These are phyloP conservation scores for Salix purpurea DNA, from an alignment of 345 rosid genomes.

Conservation along the genomic window DNA sequence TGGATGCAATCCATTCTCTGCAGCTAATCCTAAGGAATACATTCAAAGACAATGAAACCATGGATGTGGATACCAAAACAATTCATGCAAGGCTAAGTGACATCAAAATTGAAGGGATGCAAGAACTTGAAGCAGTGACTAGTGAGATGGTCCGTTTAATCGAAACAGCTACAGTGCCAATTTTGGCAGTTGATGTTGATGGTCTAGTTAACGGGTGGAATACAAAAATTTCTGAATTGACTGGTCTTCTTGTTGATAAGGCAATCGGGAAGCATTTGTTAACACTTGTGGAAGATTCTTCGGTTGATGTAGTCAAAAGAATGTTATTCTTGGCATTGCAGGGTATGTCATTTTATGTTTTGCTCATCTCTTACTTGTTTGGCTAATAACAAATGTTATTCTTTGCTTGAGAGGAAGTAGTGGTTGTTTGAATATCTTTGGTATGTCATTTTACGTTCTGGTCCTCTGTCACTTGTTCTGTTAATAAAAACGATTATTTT, in stretches of 20 bases:
- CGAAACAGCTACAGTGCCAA: slow-evolving; percentile 89
- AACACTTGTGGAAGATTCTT: slow-evolving; percentile 80
- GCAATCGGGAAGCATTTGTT: slow-evolving; percentile 87
- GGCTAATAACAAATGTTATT: no score
- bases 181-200: slow-evolving; percentile 82
- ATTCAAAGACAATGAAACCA: slow-evolving; percentile 48
- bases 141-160: slow-evolving; percentile 92
- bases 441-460: slow-evolving; percentile 32
- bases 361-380: no score
- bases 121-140: slow-evolving; percentile 91
- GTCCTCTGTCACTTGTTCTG: no score
- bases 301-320: slow-evolving; percentile 49
- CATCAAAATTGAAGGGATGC: slow-evolving; percentile 73
- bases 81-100: slow-evolving; percentile 65
- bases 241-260: slow-evolving; percentile 72
- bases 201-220: slow-evolving; percentile 95
- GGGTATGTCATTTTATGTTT: slow-evolving; percentile 40
- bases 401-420: neutral
- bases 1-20: slow-evolving; percentile 96
- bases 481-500: no score
- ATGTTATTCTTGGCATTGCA: slow-evolving; percentile 75
- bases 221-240: slow-evolving; percentile 77
- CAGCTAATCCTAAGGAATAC: slow-evolving; percentile 90
- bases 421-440: slow-evolving; percentile 9
- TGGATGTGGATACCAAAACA: slow-evolving; percentile 40